Percentiles rank a stretch among this genome's conserved stretches.
Evolutionary conservation across 2,329 filamentous ascomycete genomes (phyloP).

Genomic region (Aspergillus brunneoviolaceus): DNA sequence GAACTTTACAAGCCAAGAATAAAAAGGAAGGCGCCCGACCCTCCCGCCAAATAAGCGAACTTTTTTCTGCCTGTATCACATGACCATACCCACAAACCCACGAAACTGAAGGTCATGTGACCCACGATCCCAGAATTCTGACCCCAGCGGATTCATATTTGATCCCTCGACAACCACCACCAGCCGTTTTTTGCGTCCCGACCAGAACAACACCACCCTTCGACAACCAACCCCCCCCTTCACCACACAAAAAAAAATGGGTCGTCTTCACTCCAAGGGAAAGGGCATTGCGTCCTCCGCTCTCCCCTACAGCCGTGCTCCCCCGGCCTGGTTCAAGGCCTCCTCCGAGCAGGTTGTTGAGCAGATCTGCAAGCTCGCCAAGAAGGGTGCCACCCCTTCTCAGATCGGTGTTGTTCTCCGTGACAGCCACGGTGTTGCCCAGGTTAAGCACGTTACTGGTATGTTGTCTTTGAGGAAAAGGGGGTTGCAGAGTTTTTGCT

Average conservation of each 20-base stretch:
- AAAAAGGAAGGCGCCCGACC: background rate
- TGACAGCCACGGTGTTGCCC: constrained; percentile 96
- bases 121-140: constrained; percentile 25
- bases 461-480: constrained; percentile 42
- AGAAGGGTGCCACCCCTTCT: constrained; percentile 97
- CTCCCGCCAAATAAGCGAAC: constrained; percentile 15
- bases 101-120: constrained; percentile 27
- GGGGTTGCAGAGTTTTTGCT: constrained; percentile 29
- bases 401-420: constrained; percentile 99
- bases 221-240: constrained; percentile 31
- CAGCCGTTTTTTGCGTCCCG: background rate
- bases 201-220: constrained; percentile 26
- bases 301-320: constrained; percentile 91
- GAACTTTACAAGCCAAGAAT: background rate
- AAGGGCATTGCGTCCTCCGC: constrained; percentile 98
- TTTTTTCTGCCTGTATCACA: constrained; percentile 13
- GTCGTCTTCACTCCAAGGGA: constrained; percentile 98
- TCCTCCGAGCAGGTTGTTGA: constrained; percentile 97
- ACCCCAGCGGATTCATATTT: constrained; percentile 9
- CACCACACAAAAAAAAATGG: constrained; percentile 29
- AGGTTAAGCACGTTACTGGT: constrained; percentile 97
- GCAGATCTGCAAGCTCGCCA: constrained; percentile 97
- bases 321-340: constrained; percentile 97
- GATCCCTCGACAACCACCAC: constrained; percentile 11
- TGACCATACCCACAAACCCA: constrained; percentile 5